A percentile compares a stretch with the other conserved stretches of the same genome.
These are phyloP conservation scores for Coniochaeta ligniaria DNA, from an alignment of 2,329 filamentous ascomycete species.

Conservation along the genomic window DNA sequence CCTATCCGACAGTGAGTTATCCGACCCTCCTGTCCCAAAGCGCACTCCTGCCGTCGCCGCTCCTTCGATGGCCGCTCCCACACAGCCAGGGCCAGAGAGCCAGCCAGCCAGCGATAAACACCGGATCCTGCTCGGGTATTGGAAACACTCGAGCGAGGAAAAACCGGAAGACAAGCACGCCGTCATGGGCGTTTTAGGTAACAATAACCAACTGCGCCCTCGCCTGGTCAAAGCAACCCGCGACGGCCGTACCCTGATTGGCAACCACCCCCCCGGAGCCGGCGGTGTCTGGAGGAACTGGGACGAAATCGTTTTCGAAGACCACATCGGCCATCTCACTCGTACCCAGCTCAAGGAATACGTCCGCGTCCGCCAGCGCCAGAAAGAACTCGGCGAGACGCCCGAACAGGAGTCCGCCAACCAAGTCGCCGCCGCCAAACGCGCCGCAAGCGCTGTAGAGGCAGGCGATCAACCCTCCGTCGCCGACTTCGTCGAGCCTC, in stretches of 20 bases:
- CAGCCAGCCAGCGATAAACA: conserved; percentile 21
- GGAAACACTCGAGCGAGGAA: conserved; percentile 45
- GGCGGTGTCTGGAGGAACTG: conserved; percentile 57
- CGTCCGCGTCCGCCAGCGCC: conserved; percentile 51
- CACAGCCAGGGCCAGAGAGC: background rate
- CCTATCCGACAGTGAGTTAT: background rate
- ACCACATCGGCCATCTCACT: conserved; percentile 42
- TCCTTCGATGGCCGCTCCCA: background rate
- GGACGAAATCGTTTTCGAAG: conserved; percentile 53
- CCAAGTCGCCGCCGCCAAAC: conserved; percentile 38
- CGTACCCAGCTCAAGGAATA: conserved; percentile 57
- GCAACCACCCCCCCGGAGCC: conserved; percentile 53
- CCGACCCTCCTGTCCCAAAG: background rate
- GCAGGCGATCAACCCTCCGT: background rate
- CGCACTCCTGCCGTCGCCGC: background rate
- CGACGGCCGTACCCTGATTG: conserved; percentile 49
- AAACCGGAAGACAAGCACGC: conserved; percentile 48
- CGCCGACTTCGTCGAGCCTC: conserved; percentile 5
- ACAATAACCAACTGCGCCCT: conserved; percentile 58
- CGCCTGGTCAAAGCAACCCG: conserved; percentile 54
- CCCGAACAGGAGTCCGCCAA: conserved; percentile 40
- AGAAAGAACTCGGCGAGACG: conserved; percentile 47
- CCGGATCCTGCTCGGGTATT: conserved; percentile 51
- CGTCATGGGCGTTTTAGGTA: conserved; percentile 54
- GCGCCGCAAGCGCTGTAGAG: conserved; percentile 31